Base-by-base conservation (phyloP, 176 grass and related monocot genomes). In the Triticum monococcum region DNA sequence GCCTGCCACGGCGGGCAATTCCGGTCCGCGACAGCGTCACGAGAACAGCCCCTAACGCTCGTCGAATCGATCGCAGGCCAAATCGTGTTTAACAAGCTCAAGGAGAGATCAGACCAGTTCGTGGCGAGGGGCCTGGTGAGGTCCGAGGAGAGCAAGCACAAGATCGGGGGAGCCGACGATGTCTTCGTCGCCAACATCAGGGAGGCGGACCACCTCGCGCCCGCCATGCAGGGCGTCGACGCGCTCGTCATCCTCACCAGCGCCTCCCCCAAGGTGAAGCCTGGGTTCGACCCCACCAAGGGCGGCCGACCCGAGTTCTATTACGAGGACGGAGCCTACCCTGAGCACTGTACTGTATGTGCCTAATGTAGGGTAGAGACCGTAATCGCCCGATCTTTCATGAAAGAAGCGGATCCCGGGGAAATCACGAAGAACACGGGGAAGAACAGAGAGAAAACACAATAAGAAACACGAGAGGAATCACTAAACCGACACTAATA, bases 181-280 rank as follows among this genome's bases (percentile, higher is more conserved):
- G 74, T 92, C 84, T 91, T 77, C 82, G 73, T 97, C 74, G 95
- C 89, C 0, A 92, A 97, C 57, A 90, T 97, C 64, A 88, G 82
- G 75, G 92, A 93, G n/a, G 26, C 70, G 5, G 77, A 68, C n/a
- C 80, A 3, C 83, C 89, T 95, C 20, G 71, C 36, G 8, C 95
- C 87, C 75, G 92, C 91, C 75, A 52, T 93, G 45, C 85, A 91
- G 73, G 92, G 89, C 3, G 82, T 64, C 8, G 92, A 93, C 91
- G 89, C 87, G 20, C 78, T 97, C 62, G 84, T 97, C 73, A 97
- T 97, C 79, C 89, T 97, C 85, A 95, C 92, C 7, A 97, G 92
- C 86, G 89, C 83, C 8, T 91, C 88, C 50, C 91, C 95, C 2
- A 93, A 93, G 89, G 95, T 97, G 87, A 95, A 95, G 84, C 92